A percentile compares a stretch with the other conserved stretches of the same genome.
Conservation (phyloP, 1,284 basidiomycete species). For the Cryptococcus sp. region DNA sequence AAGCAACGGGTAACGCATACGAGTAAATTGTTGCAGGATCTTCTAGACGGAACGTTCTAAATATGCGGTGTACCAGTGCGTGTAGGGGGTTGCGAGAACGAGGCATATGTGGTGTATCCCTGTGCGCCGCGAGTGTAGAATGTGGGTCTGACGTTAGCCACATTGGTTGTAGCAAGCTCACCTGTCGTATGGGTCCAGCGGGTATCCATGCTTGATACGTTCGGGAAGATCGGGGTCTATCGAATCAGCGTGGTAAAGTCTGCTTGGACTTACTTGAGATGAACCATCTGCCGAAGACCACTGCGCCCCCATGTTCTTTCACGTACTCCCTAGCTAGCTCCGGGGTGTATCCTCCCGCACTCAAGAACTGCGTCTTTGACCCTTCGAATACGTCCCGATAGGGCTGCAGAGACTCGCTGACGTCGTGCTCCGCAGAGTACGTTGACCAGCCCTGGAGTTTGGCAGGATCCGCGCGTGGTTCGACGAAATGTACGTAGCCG, state of each 20-base stretch:
- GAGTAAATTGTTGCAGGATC: too few species aligned
- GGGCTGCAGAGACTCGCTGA: conserved; percentile 19
- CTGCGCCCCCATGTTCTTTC: conserved; percentile 50
- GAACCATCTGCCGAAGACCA: conserved; percentile 59
- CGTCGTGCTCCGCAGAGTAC: conserved; percentile 18
- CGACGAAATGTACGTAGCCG: conserved; percentile 63
- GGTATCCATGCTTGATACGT: conserved; percentile 49
- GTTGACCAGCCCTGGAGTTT: conserved; percentile 22
- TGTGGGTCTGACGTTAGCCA: conserved; percentile 15
- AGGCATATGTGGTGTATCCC: conserved; percentile 24
- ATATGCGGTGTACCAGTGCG: background rate
- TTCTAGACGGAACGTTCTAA: background rate
- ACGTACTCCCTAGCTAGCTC: conserved; percentile 32
- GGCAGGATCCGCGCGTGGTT: conserved; percentile 50
- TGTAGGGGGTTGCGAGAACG: background rate
- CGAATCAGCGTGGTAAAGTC: background rate
- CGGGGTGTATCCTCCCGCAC: conserved; percentile 56
- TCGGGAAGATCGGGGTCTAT: conserved; percentile 60
- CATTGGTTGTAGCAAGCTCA: background rate
- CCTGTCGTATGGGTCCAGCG: conserved; percentile 46
- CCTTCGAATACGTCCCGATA: conserved; percentile 23
- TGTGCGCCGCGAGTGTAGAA: conserved; percentile 31
- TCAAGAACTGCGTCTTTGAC: conserved; percentile 52
- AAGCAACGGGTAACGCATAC: too few species aligned
- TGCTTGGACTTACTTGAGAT: conserved; percentile 51